These are phyloP conservation scores for Neonectria faginata DNA, from an alignment of 2,329 filamentous ascomycete genomes.

Conservation along the genomic window DNA sequence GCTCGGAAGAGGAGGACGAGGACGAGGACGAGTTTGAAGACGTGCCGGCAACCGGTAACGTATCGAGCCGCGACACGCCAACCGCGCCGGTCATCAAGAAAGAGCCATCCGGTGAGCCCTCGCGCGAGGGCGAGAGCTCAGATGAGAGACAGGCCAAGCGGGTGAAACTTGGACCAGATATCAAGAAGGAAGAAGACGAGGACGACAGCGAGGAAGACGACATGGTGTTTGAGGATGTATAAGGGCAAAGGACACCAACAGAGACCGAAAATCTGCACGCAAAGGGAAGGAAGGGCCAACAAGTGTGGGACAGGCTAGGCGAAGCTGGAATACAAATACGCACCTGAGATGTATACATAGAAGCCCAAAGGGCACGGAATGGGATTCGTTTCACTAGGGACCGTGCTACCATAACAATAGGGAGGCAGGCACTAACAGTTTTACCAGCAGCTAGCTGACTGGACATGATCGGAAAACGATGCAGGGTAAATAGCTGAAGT, in stretches of 20 bases:
- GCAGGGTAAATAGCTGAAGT: not conserved
- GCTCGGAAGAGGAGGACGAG: constrained; percentile 54
- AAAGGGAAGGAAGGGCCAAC: not conserved
- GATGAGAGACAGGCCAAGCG: constrained; percentile 68
- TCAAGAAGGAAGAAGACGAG: constrained; percentile 62
- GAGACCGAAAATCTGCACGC: not conserved
- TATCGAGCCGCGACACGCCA: constrained; percentile 50
- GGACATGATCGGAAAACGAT: too few species aligned
- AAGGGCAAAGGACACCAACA: constrained; percentile 11
- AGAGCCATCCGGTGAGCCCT: constrained; percentile 47
- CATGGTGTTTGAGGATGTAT: constrained; percentile 71
- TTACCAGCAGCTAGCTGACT: not conserved
- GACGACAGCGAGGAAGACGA: constrained; percentile 58
- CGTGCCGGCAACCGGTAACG: constrained; percentile 55
- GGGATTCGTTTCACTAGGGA: not conserved
- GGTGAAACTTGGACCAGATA: constrained; percentile 66
- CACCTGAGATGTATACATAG: constrained; percentile 17
- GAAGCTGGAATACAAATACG: constrained; percentile 17
- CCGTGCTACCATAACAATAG: not conserved
- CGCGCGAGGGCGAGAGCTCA: constrained; percentile 43
- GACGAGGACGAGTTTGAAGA: constrained; percentile 64
- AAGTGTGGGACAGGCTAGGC: not conserved
- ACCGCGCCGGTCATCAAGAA: constrained; percentile 50
- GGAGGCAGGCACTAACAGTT: not conserved
- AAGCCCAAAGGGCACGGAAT: not conserved